Base-by-base conservation (phyloP, 202 grass and related monocot genomes). In the Musa balbisiana region DNA sequence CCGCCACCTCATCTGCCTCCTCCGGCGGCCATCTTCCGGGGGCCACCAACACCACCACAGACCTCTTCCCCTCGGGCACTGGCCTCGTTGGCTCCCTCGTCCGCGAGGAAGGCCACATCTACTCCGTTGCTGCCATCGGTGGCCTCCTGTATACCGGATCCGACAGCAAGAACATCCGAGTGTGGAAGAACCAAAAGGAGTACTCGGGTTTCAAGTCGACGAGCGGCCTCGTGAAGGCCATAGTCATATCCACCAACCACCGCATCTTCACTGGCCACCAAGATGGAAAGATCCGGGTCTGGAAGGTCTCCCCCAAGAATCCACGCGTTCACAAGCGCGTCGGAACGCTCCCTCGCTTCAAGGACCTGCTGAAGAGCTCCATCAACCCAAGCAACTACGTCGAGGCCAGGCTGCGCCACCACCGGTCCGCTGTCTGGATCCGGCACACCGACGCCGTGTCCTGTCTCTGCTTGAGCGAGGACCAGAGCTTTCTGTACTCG, bases 81-180 rank as follows among this genome's bases (percentile, higher is more conserved):
- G 55, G 55, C 49, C 78, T 72, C 29, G 69, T 80, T 2, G 67
- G 55, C 55, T 80, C 78, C 67, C 69, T 80, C 13, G 67, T 80
- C 56, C 78, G 78, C 54, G 78, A 80, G 69, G 78, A 33, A 69
- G 71, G 53, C 22, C 59, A 62, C 78, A 80, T 80, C n/a, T 80
- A 62, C 69, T 80, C 71, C 33, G 33, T 71, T 12, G 67, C 79
- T 0, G 83, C 69, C 20, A 22, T 24, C 21, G 60, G 53, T 0
- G 74, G 69, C 58, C 60, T 86, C 62, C 84, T 82, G 29, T 86
- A 82, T 68, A 85, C 84, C 8, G 84, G 83, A 4, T 85, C 84
- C 11, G 74, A 82, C 63, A 82, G 84, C 60, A 74, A 78, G 51
- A 85, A 85, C 67, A 82, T 85, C 25, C 66, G 79, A 0, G 79